Conservation (phyloP, 116 monocot species). For the Cymodocea nodosa region DNA sequence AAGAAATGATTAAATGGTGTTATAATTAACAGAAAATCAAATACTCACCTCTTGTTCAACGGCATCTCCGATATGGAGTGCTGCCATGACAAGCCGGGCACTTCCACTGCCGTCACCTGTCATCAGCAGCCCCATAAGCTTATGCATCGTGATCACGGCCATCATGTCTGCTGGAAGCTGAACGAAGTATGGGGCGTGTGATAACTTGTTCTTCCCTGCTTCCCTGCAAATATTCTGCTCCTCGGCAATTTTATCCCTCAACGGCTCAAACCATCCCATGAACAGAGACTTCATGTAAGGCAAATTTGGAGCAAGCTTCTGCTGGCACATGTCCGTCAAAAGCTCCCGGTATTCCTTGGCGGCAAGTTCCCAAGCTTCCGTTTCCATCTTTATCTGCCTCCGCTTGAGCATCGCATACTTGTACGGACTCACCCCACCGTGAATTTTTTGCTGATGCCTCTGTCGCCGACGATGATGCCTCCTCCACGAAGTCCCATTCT, state of each 20-base stretch:
- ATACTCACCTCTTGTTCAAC: constrained; percentile 88
- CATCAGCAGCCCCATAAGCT: constrained; percentile 82
- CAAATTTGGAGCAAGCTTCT: constrained; percentile 80
- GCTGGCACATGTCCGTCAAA: constrained; percentile 72
- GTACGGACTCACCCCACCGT: constrained; percentile 13
- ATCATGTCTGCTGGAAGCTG: constrained; percentile 83
- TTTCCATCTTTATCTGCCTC: constrained; percentile 82
- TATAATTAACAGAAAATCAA: neutral
- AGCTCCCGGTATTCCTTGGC: constrained; percentile 88
- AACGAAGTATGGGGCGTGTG: constrained; percentile 32
- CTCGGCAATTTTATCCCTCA: constrained; percentile 45
- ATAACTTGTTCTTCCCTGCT: constrained; percentile 19
- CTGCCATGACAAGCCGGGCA: constrained; percentile 64
- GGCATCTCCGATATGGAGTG: constrained; percentile 61
- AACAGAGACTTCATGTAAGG: constrained; percentile 90
- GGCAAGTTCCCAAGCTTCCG: constrained; percentile 92
- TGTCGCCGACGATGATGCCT: neutral
- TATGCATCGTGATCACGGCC: constrained; percentile 93
- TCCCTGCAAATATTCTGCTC: constrained; percentile 56
- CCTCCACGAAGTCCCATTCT: neutral
- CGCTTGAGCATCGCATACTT: constrained; percentile 40
- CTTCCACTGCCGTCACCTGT: constrained; percentile 45
- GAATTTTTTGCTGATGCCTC: neutral
- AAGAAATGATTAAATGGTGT: too few relatives aligned
- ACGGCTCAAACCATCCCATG: constrained; percentile 91